Evolutionary conservation across 495 filamentous ascomycete species (phyloP), one percentile per base, ranked within the genome.

Genomic region (Annulohypoxylon maeteangense): DNA sequence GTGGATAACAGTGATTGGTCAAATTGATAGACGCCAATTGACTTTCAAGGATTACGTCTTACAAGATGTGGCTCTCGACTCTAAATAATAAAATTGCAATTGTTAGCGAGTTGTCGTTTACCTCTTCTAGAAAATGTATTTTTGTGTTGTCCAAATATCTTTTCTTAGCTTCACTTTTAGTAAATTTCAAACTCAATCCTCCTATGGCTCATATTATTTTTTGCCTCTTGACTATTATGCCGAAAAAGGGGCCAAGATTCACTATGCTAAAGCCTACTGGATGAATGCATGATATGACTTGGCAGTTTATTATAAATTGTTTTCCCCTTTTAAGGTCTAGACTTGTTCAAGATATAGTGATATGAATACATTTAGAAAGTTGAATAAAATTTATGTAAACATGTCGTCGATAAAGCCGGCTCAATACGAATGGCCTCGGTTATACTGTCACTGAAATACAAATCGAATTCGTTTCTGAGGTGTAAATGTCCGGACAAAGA

Each of bases 11-110:
- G 50, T 61, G 54, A 67, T 68, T 67, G 36, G 60, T 1, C 23
- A 40, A 48, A 54, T 54, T 36, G 27, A 5, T 53, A 50, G 29
- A 42, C 62, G 22, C 55, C 42, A 38, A 71, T 65, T 59, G 59
- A 54, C 32, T 59, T 18, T 25, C 27, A 22, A 34, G 29, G 45
- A 38, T 18, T 18, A 18, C 22, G 25, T 32, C 50, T 54, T 44
- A 7, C n/a, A 18, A 44, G n/a, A 29, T 53, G 25, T 53, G 48
- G 48, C 48, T 53, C 48, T 48, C 45, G 20, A 48, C 10, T 48
- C 5, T 25, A 4, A 23, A 48, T 14, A 48, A 53, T 53, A 53
- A 53, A 16, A 53, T 53, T 53, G 23, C 48, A 31, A 25, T 31
- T 31, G 11, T 16, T 53, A 53, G 14, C 27, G 23, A 53, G 23